Evolutionary conservation across 495 filamentous ascomycete genomes (phyloP).

Genomic region (Neurospora sp.): DNA sequence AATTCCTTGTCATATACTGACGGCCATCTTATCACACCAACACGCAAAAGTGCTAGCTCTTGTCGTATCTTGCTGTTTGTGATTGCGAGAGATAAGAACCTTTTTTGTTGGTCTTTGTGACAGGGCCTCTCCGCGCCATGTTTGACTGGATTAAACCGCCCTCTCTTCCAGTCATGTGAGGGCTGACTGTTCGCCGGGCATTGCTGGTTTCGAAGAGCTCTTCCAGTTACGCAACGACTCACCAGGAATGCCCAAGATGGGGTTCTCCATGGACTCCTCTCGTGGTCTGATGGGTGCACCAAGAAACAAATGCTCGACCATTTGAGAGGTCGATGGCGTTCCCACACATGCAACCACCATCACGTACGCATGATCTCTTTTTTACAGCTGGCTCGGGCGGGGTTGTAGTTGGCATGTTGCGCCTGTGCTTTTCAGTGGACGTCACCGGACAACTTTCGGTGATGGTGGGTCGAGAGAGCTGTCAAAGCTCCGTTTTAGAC

Average conservation of each 20-base stretch:
- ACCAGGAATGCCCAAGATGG: neutral
- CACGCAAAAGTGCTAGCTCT: neutral
- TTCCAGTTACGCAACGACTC: neutral
- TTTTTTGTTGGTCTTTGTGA: neutral
- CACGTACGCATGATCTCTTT: slow-evolving; percentile 15
- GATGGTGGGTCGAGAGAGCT: neutral
- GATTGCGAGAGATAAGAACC: neutral
- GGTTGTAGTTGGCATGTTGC: slow-evolving; percentile 6
- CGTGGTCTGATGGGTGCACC: neutral
- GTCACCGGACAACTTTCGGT: neutral
- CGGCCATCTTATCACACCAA: neutral
- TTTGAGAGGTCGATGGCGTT: neutral
- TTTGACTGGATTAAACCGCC: neutral
- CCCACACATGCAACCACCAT: slow-evolving; percentile 14
- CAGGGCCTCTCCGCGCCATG: neutral
- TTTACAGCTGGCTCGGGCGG: slow-evolving; percentile 14
- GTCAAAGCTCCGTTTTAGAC: neutral
- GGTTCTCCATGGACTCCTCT: neutral
- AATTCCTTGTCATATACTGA: neutral
- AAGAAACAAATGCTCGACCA: neutral
- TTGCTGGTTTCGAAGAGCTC: neutral
- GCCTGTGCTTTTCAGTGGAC: neutral
- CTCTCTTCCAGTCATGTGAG: neutral
- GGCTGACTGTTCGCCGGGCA: neutral
- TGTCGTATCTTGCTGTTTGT: neutral